A percentile compares a stretch with the other conserved stretches of the same genome.
Evolutionary conservation across 2,329 filamentous ascomycete species (phyloP).

Genomic region (Nakataea oryzae): DNA sequence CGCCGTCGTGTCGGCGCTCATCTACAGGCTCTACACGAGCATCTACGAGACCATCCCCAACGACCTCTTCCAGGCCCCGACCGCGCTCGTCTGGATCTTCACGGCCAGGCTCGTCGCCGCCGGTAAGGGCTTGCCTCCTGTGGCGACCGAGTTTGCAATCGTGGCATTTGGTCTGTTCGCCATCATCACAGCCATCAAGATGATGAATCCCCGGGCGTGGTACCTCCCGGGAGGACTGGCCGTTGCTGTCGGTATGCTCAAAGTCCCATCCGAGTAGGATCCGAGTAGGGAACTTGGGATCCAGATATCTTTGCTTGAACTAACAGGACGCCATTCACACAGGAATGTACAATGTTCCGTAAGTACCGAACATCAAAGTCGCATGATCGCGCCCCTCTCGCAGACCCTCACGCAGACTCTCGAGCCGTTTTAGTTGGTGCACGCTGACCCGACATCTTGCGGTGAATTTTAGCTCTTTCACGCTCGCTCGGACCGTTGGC

Average conservation of each 20-base stretch:
- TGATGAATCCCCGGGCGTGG: conserved; percentile 42
- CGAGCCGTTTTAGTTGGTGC: background rate
- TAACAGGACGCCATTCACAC: background rate
- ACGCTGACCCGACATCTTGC: background rate
- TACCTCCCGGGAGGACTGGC: conserved; percentile 88
- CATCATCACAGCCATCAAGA: conserved; percentile 58
- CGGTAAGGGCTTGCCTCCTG: conserved; percentile 73
- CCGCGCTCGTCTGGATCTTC: conserved; percentile 95
- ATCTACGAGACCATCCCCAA: conserved; percentile 78
- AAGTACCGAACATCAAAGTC: background rate
- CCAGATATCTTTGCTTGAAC: background rate
- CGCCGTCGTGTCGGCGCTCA: conserved; percentile 72
- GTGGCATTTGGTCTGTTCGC: conserved; percentile 68
- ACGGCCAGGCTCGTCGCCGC: conserved; percentile 80
- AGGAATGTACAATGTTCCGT: conserved; percentile 94
- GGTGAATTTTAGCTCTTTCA: conserved; percentile 61
- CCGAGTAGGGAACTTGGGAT: background rate
- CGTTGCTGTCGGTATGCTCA: conserved; percentile 74
- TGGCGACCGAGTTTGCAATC: conserved; percentile 71
- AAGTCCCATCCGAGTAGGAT: background rate
- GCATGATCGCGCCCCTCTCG: background rate
- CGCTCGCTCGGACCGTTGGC: conserved; percentile 74
- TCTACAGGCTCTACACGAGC: conserved; percentile 83
- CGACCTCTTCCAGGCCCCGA: conserved; percentile 85
- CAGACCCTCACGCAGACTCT: too few relatives aligned